Percentiles rank a stretch among this genome's conserved stretches.
phyloP scores from a whole-genome alignment of 2,329 filamentous ascomycete genomes.

The Colletotrichum incanum region DNA sequence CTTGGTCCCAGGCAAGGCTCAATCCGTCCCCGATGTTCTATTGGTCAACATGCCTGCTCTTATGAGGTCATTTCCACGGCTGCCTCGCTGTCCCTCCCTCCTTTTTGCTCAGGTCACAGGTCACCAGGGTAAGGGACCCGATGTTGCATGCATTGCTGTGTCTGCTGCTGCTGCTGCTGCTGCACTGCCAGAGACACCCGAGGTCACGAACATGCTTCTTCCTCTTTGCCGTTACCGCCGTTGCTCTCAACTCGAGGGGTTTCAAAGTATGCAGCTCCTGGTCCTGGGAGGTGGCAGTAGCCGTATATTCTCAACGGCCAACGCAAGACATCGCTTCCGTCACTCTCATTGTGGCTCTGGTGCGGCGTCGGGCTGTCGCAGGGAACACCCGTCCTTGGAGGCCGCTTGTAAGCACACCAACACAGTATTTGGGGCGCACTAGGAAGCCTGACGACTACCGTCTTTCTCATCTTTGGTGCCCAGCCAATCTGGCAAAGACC shows the following conservation, averaged over 20 bases:
- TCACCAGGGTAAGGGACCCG: neutral
- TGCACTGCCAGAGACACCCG: slow-evolving; percentile 12
- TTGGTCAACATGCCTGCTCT: slow-evolving; percentile 11
- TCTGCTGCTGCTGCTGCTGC: slow-evolving; percentile 9
- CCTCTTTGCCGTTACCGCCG: neutral
- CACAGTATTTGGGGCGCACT: slow-evolving; percentile 7
- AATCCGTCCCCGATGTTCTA: slow-evolving; percentile 2
- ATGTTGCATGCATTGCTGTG: slow-evolving; percentile 5
- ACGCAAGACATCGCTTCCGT: neutral
- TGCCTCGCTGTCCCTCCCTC: slow-evolving; percentile 20
- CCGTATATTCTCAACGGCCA: neutral
- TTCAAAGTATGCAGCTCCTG: slow-evolving; percentile 5
- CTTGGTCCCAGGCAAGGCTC: slow-evolving; percentile 24
- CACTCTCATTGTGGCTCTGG: neutral
- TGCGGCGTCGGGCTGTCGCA: slow-evolving; percentile 22
- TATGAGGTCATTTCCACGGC: slow-evolving; percentile 33
- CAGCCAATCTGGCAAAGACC: slow-evolving; percentile 8
- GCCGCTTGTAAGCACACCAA: slow-evolving; percentile 18
- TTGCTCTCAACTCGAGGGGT: neutral
- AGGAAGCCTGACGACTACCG: slow-evolving; percentile 22
- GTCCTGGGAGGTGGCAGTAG: neutral
- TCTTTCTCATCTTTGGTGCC: slow-evolving; percentile 14
- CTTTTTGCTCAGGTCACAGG: neutral
- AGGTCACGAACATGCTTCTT: slow-evolving; percentile 9
- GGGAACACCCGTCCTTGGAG: slow-evolving; percentile 14